Conservation (phyloP, 1,284 basidiomycete species). For the Pseudozyma sp. region DNA sequence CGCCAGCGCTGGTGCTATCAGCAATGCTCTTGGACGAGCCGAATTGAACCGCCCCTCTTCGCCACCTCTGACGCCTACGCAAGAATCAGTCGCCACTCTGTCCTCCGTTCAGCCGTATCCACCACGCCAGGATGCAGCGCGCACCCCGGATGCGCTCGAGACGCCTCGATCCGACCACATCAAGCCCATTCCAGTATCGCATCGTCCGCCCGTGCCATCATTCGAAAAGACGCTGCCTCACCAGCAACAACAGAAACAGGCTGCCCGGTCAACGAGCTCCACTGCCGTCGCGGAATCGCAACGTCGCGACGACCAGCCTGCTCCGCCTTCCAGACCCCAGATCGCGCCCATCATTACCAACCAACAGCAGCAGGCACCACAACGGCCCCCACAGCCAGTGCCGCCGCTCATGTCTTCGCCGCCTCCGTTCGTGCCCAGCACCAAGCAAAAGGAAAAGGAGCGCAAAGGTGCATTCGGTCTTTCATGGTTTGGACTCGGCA, state of each 20-base stretch:
- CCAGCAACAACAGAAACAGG: slow-evolving; percentile 20
- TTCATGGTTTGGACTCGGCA: slow-evolving; percentile 65
- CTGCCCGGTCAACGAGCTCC: slow-evolving; percentile 17
- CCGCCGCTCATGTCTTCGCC: slow-evolving; percentile 7
- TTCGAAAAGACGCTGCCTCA: slow-evolving; percentile 52
- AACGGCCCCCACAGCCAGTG: slow-evolving; percentile 7
- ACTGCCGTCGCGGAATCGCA: slow-evolving; percentile 8
- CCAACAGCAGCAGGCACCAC: slow-evolving; percentile 12
- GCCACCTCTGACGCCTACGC: slow-evolving; percentile 56
- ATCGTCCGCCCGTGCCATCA: slow-evolving; percentile 50
- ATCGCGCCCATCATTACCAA: slow-evolving; percentile 23
- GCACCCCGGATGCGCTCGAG: slow-evolving; percentile 12
- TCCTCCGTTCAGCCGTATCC: slow-evolving; percentile 1
- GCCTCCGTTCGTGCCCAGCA: slow-evolving; percentile 11
- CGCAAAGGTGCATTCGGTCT: slow-evolving; percentile 62
- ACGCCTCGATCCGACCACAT: slow-evolving; percentile 33
- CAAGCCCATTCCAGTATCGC: slow-evolving; percentile 49
- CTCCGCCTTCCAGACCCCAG: slow-evolving; percentile 6
- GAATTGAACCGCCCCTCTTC: slow-evolving; percentile 14
- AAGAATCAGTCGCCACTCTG: slow-evolving; percentile 20
- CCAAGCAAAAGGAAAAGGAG: slow-evolving; percentile 56
- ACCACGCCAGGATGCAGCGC: background rate
- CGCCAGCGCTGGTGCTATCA: slow-evolving; percentile 1
- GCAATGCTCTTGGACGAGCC: background rate
- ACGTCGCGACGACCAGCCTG: slow-evolving; percentile 18